phyloP scores from a whole-genome alignment of 1,139 yeast genomes.

The Yamadazyma triangularis region DNA sequence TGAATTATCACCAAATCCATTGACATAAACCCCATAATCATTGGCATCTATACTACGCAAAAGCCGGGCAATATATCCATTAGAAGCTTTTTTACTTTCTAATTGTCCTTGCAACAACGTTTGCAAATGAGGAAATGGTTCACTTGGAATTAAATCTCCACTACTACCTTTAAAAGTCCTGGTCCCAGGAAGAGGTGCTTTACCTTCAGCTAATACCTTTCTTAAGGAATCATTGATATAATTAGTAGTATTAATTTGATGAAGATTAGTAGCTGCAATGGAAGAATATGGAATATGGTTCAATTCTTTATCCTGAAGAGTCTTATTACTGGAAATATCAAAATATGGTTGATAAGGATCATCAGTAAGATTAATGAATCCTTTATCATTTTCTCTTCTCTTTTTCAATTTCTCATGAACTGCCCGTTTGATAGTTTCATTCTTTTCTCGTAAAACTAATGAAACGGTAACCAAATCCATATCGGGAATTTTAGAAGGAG shows the following conservation, averaged over 20 bases:
- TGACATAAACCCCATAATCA: conserved; percentile 44
- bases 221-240: conserved; percentile 41
- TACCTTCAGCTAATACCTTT: conserved; percentile 37
- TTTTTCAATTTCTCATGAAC: conserved; percentile 78
- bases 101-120: conserved; percentile 30
- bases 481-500: conserved; percentile 91
- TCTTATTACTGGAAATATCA: conserved; percentile 56
- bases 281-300: conserved; percentile 78
- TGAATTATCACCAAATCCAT: conserved; percentile 31
- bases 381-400: conserved; percentile 65
- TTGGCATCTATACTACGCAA: conserved; percentile 42
- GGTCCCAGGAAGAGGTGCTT: conserved; percentile 39
- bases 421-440: conserved; percentile 71
- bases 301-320: conserved; percentile 43
- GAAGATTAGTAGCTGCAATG: conserved; percentile 65
- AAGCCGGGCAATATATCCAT: conserved; percentile 34
- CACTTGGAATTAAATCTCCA: conserved; percentile 43
- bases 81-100: conserved; percentile 15
- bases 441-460: conserved; percentile 68
- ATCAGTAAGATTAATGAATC: conserved; percentile 82
- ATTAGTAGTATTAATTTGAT: conserved; percentile 63
- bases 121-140: conserved; percentile 39
- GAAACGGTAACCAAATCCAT: conserved; percentile 84
- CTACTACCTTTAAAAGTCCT: conserved; percentile 42
- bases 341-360: conserved; percentile 88